phyloP scores from a whole-genome alignment of 495 filamentous ascomycete genomes.

The Penicillium antarcticum region DNA sequence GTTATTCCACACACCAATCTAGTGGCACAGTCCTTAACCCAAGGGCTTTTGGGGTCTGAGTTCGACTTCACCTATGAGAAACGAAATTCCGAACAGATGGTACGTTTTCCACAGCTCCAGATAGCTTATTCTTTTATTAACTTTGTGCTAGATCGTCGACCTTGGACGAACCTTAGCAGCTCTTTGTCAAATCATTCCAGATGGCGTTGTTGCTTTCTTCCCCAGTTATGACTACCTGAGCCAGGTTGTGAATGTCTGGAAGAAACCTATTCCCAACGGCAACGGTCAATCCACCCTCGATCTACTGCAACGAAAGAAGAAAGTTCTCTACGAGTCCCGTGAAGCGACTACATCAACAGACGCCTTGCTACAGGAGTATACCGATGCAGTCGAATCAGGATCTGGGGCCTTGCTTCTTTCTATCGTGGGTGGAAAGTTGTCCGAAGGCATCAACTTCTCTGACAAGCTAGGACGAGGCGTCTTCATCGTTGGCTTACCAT shows the following conservation, averaged over 20 bases:
- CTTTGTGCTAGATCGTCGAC: slow-evolving; percentile 61
- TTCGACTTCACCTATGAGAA: slow-evolving; percentile 89
- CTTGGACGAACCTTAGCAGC: slow-evolving; percentile 71
- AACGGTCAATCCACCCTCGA: slow-evolving; percentile 27
- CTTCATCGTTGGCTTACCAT: slow-evolving; percentile 84
- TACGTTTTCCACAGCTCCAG: slow-evolving; percentile 16
- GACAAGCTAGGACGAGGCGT: slow-evolving; percentile 87
- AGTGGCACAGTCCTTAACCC: slow-evolving; percentile 62
- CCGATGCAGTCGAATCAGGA: slow-evolving; percentile 58
- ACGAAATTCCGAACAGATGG: slow-evolving; percentile 56
- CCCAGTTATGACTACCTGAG: slow-evolving; percentile 90
- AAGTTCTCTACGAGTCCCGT: slow-evolving; percentile 64
- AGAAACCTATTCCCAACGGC: slow-evolving; percentile 32
- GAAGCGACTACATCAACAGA: slow-evolving; percentile 51
- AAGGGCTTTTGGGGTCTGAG: slow-evolving; percentile 51
- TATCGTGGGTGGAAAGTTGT: slow-evolving; percentile 92
- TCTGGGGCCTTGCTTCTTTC: slow-evolving; percentile 82
- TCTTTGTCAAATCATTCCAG: slow-evolving; percentile 70
- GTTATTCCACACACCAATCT: slow-evolving; percentile 85
- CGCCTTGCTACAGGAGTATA: slow-evolving; percentile 67
- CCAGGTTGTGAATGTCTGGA: slow-evolving; percentile 68
- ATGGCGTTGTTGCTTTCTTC: slow-evolving; percentile 95
- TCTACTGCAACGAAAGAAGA: slow-evolving; percentile 56
- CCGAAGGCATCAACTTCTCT: slow-evolving; percentile 97
- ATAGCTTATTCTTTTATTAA: not conserved